Evolutionary conservation across 768 basidiomycete species (phyloP).

Genomic region (Crassisporium funariophilum): DNA sequence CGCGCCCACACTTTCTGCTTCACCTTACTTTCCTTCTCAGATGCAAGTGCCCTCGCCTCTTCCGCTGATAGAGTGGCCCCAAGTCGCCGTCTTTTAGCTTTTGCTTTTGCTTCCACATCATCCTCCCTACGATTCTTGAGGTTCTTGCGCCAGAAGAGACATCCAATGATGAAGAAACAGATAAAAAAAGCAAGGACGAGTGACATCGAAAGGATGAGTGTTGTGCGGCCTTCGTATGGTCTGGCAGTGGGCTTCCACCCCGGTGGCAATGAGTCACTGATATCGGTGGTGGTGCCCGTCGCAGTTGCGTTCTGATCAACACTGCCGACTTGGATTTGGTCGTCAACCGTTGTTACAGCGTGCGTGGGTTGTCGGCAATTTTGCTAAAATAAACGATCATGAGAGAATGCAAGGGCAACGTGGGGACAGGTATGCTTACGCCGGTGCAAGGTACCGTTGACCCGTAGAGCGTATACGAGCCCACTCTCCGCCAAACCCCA

Average conservation of each 20-base stretch:
- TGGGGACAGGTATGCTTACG: conserved; percentile 14
- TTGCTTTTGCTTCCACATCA: conserved; percentile 56
- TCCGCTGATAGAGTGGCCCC: conserved; percentile 23
- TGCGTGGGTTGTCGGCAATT: conserved; percentile 28
- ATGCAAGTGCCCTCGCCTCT: conserved; percentile 32
- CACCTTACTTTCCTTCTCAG: conserved; percentile 47
- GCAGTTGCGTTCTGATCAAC: conserved; percentile 17
- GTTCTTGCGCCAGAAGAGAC: conserved; percentile 60
- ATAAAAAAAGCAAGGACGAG: conserved; percentile 66
- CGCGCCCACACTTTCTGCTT: conserved; percentile 65
- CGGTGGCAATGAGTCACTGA: conserved; percentile 47
- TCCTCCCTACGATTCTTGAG: conserved; percentile 28
- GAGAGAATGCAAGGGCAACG: conserved; percentile 4
- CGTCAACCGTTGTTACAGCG: conserved; percentile 30
- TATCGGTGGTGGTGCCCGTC: conserved; percentile 24
- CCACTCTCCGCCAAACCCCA: conserved; percentile 58
- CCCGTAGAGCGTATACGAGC: conserved; percentile 66
- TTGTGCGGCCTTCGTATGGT: conserved; percentile 36
- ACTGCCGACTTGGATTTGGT: conserved; percentile 33
- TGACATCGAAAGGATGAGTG: conserved; percentile 57
- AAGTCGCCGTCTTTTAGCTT: conserved; percentile 23
- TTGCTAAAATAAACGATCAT: conserved; percentile 14
- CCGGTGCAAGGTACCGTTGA: conserved; percentile 57
- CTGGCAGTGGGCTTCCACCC: conserved; percentile 46
- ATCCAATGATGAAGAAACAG: conserved; percentile 59